These are phyloP conservation scores for Maudiozyma bulderi DNA, from an alignment of 805 yeast species.

Conservation along the genomic window DNA sequence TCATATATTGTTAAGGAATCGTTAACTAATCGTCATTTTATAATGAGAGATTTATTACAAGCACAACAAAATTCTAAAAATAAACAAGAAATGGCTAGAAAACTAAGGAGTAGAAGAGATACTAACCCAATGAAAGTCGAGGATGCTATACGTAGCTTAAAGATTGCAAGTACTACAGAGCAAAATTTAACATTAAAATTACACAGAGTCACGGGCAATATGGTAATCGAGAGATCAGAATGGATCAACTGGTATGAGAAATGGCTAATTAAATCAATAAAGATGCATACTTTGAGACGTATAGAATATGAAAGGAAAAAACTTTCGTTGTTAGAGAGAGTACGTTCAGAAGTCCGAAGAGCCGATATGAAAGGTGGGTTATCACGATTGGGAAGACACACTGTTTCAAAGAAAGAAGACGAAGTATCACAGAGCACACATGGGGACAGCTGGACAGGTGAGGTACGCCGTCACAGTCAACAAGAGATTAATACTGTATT, in stretches of 20 bases:
- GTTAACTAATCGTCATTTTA: conserved; percentile 79
- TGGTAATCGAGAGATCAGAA: conserved; percentile 54
- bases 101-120: conserved; percentile 59
- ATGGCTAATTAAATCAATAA: conserved; percentile 45
- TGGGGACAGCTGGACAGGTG: conserved; percentile 57
- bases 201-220: conserved; percentile 73
- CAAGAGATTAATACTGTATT: conserved; percentile 11
- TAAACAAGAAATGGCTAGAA: conserved; percentile 61
- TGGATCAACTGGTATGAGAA: conserved; percentile 50
- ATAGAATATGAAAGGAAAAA: conserved; percentile 83
- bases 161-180: conserved; percentile 68
- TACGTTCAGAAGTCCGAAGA: conserved; percentile 59
- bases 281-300: conserved; percentile 52
- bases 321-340: conserved; percentile 60
- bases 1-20: conserved; percentile 87
- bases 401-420: conserved; percentile 24
- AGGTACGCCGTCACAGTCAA: conserved; percentile 27
- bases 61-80: conserved; percentile 68
- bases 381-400: conserved; percentile 54
- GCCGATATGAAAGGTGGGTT: conserved; percentile 75
- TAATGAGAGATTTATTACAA: conserved; percentile 79
- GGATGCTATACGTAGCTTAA: conserved; percentile 74
- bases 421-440: conserved; percentile 36
- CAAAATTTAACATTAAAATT: conserved; percentile 69
- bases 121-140: conserved; percentile 84